Evolutionary conservation across 1,139 yeast species (phyloP).

Genomic region (Kluyveromyces sp.): DNA sequence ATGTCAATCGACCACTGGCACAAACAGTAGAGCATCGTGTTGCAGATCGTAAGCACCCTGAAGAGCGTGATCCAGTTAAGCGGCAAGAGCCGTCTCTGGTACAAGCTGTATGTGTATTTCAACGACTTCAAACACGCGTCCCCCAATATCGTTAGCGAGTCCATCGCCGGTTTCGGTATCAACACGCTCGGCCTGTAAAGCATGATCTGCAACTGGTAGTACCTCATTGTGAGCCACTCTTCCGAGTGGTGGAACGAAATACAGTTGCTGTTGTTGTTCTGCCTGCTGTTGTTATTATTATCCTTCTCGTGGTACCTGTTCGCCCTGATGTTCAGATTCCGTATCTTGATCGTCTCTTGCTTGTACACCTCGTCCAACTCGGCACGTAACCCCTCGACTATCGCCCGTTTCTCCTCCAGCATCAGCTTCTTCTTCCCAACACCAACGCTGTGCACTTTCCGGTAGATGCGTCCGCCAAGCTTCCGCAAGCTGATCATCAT

Average conservation of each 20-base stretch:
- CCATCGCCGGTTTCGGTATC: constrained; percentile 37
- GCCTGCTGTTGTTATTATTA: too few species aligned
- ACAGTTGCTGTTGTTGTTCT: constrained; percentile 15
- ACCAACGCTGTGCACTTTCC: constrained; percentile 37
- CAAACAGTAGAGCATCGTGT: constrained; percentile 39
- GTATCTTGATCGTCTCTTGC: constrained; percentile 25
- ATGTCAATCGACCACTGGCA: constrained; percentile 41
- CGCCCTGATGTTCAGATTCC: constrained; percentile 1
- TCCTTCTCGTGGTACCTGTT: too few species aligned
- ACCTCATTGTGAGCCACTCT: constrained; percentile 41
- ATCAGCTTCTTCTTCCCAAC: constrained; percentile 27
- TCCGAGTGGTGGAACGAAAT: constrained; percentile 36
- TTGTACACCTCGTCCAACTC: constrained; percentile 39
- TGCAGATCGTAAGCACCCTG: constrained; percentile 38
- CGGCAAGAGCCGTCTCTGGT: constrained; percentile 37
- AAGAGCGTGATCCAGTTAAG: constrained; percentile 43
- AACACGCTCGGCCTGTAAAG: constrained; percentile 43
- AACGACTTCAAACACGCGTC: constrained; percentile 36
- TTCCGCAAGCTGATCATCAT: constrained; percentile 36
- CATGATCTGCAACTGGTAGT: constrained; percentile 37
- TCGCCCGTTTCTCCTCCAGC: constrained; percentile 26
- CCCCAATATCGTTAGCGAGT: constrained; percentile 34
- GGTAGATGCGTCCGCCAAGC: constrained; percentile 38
- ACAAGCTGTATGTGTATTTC: constrained; percentile 37
- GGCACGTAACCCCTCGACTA: constrained; percentile 30